Percentiles rank a stretch among this genome's conserved stretches.
Evolutionary conservation across 106 monocot genomes (phyloP).

Genomic region (Allium sativum): DNA sequence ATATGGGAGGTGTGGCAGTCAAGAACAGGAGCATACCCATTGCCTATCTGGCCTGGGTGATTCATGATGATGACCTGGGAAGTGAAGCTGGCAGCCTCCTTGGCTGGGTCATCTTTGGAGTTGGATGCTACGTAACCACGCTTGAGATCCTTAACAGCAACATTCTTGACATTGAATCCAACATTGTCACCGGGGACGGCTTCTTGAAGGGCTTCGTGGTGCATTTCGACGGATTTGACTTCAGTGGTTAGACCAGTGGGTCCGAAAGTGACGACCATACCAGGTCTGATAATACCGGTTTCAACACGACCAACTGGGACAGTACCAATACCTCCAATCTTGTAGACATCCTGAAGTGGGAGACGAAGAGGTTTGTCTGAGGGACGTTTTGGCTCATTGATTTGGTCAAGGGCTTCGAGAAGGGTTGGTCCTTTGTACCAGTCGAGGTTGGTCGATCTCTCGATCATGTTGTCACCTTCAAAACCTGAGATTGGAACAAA

Average conservation of each 20-base stretch:
- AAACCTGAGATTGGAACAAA: slow-evolving; percentile 44
- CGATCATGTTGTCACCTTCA: slow-evolving; percentile 58
- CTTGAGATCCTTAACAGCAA: slow-evolving; percentile 61
- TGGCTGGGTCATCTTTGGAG: slow-evolving; percentile 59
- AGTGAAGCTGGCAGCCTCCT: slow-evolving; percentile 34
- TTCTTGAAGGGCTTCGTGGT: slow-evolving; percentile 49
- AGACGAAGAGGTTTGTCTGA: slow-evolving; percentile 40
- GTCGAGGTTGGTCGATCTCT: slow-evolving; percentile 63
- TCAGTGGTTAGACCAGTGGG: slow-evolving; percentile 46
- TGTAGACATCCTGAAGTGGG: slow-evolving; percentile 65
- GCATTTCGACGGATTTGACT: slow-evolving; percentile 65
- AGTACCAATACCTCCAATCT: slow-evolving; percentile 62
- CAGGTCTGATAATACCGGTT: slow-evolving; percentile 31
- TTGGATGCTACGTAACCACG: slow-evolving; percentile 54
- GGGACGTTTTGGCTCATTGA: slow-evolving; percentile 48
- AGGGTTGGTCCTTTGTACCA: slow-evolving; percentile 70
- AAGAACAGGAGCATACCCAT: slow-evolving; percentile 38
- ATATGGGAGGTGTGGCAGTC: slow-evolving; percentile 48
- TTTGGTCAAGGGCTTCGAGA: slow-evolving; percentile 42
- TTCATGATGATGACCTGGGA: slow-evolving; percentile 38
- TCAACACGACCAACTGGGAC: slow-evolving; percentile 33
- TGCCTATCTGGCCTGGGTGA: slow-evolving; percentile 40
- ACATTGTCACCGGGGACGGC: slow-evolving; percentile 58
- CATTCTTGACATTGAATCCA: slow-evolving; percentile 63
- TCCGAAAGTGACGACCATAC: slow-evolving; percentile 52